phyloP scores from a whole-genome alignment of 1,284 basidiomycete genomes.

The Termitomyces sp. region DNA sequence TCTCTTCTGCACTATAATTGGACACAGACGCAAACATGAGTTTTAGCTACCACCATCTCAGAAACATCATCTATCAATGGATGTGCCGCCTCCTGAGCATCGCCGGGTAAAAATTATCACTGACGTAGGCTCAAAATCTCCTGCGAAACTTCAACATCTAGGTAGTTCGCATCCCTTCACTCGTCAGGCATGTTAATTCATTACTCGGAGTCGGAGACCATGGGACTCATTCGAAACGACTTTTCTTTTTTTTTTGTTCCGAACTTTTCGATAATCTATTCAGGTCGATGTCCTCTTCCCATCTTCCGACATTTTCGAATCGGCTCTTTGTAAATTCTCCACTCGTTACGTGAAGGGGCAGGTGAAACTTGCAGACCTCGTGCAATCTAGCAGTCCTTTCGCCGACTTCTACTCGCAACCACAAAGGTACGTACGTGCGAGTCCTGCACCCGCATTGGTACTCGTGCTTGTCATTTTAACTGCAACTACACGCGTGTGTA shows the following conservation, averaged over 20 bases:
- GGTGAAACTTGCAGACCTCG: constrained; percentile 38
- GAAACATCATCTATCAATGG: constrained; percentile 7
- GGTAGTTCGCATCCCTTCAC: constrained; percentile 46
- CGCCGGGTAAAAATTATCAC: constrained; percentile 29
- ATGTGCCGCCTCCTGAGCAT: constrained; percentile 13
- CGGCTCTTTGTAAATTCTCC: constrained; percentile 33
- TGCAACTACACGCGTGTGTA: neutral
- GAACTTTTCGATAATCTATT: neutral
- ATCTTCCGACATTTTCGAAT: constrained; percentile 31
- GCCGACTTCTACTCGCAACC: constrained; percentile 4
- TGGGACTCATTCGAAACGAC: neutral
- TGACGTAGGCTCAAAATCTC: constrained; percentile 26
- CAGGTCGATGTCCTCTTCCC: constrained; percentile 58
- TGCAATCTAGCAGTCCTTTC: constrained; percentile 17
- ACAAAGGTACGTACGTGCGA: neutral
- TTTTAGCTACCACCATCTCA: neutral
- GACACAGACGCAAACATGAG: constrained; percentile 1
- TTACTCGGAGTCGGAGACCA: neutral
- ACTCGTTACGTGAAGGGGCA: constrained; percentile 39
- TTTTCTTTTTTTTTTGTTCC: neutral
- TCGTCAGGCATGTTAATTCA: constrained; percentile 41
- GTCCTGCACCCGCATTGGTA: neutral
- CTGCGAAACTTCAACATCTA: constrained; percentile 28
- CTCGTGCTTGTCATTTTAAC: neutral
- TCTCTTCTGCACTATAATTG: neutral